These are phyloP conservation scores for Ceratocystis alfenasii DNA, from an alignment of 2,329 filamentous ascomycete genomes.

Conservation along the genomic window DNA sequence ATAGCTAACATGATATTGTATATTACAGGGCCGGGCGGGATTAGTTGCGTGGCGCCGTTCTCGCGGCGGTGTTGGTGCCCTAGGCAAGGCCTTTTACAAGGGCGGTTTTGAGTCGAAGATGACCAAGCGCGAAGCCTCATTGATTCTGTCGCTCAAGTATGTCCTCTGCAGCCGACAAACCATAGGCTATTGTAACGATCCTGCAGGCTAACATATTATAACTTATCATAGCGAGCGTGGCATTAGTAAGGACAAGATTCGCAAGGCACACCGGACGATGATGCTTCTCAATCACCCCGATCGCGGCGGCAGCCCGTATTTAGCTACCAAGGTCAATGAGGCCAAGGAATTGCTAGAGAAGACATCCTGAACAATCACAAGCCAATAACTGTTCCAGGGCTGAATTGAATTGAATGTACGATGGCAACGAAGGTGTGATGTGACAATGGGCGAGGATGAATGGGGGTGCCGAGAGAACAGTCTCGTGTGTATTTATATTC, in stretches of 20 bases:
- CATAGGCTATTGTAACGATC: conserved; percentile 13
- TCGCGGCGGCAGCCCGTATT: conserved; percentile 87
- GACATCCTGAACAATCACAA: conserved; percentile 28
- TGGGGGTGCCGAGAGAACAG: not conserved
- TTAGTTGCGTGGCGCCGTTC: conserved; percentile 79
- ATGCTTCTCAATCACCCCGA: conserved; percentile 98
- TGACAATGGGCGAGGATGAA: not conserved
- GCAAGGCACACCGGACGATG: conserved; percentile 86
- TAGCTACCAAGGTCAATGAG: conserved; percentile 97
- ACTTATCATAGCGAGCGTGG: conserved; percentile 57
- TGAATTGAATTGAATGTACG: too few species aligned
- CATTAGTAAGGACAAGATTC: conserved; percentile 82
- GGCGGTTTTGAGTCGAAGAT: conserved; percentile 96
- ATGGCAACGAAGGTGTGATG: too few species aligned
- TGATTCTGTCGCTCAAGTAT: conserved; percentile 86
- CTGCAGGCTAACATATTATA: not conserved
- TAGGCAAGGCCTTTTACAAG: conserved; percentile 93
- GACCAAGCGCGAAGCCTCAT: conserved; percentile 77
- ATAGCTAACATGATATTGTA: not conserved
- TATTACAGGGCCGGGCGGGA: conserved; percentile 69
- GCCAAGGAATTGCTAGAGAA: conserved; percentile 95
- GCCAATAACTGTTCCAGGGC: too few species aligned
- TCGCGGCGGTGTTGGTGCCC: conserved; percentile 60
- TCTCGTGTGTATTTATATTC: conserved; percentile 19
- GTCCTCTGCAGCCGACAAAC: conserved; percentile 23